These are phyloP conservation scores for Reticulascus tulasneorum DNA, from an alignment of 2,329 filamentous ascomycete species.

Conservation along the genomic window DNA sequence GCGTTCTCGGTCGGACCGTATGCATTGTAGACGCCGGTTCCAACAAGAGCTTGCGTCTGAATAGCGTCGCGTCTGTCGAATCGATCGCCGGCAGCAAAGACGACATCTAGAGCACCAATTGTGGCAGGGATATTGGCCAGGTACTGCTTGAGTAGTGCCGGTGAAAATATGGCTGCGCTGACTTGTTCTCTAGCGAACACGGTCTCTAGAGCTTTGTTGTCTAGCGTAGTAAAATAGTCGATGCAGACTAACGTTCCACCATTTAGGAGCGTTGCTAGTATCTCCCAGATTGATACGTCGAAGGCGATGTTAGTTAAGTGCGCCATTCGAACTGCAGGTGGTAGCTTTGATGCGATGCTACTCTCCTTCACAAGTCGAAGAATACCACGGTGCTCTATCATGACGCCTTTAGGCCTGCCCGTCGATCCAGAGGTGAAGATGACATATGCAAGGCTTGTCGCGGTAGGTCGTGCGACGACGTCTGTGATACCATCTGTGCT, in stretches of 20 bases:
- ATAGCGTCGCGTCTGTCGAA: conserved; percentile 3
- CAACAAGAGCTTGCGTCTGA: too few species aligned
- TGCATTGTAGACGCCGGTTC: conserved; percentile 1
- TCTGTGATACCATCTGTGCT: too few species aligned
- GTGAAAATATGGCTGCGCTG: conserved; percentile 26
- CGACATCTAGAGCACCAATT: conserved; percentile 29
- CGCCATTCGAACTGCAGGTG: too few species aligned
- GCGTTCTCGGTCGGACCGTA: conserved; percentile 16
- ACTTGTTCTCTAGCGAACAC: conserved; percentile 25
- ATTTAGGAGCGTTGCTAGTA: not conserved
- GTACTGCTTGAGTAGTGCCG: conserved; percentile 10
- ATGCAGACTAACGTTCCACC: too few species aligned
- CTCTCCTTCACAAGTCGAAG: too few species aligned
- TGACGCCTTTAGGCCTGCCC: not conserved
- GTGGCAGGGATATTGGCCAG: conserved; percentile 28
- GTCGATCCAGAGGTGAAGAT: not conserved
- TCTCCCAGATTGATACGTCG: not conserved
- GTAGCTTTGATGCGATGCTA: too few species aligned
- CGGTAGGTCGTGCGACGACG: too few species aligned
- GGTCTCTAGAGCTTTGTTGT: conserved; percentile 8
- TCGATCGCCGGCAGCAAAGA: conserved; percentile 30
- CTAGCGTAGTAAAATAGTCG: too few species aligned
- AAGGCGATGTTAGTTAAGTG: too few species aligned
- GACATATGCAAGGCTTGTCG: not conserved
- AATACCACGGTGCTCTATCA: not conserved